Conservation (phyloP, 768 basidiomycete species). For the Ramaria sp. region DNA sequence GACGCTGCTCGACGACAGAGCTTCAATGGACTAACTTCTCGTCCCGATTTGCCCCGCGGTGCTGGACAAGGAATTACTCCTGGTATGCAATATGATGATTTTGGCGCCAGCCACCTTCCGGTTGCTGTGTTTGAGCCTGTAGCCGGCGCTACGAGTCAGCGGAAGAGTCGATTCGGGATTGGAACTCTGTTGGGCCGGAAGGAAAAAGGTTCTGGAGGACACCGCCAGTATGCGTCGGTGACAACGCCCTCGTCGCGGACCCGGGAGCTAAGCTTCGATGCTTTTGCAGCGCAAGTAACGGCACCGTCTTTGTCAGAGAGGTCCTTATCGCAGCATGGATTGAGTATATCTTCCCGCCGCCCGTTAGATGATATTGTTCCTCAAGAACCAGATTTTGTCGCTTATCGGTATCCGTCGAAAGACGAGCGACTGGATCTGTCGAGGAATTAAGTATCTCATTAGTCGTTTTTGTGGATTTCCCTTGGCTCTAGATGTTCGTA, state of each 20-base stretch:
- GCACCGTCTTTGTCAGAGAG: not conserved
- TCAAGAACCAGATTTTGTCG: slow-evolving; percentile 78
- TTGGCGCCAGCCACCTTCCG: slow-evolving; percentile 56
- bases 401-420: slow-evolving; percentile 77
- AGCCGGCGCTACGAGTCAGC: slow-evolving; percentile 28
- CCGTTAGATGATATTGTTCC: slow-evolving; percentile 70
- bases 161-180: slow-evolving; percentile 67
- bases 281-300: not conserved
- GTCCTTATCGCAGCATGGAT: slow-evolving; percentile 32
- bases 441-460: slow-evolving; percentile 23
- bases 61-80: slow-evolving; percentile 23
- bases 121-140: slow-evolving; percentile 27
- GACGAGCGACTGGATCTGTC: slow-evolving; percentile 59
- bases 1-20: slow-evolving; percentile 50
- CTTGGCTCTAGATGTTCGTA: not conserved
- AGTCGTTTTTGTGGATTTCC: not conserved
- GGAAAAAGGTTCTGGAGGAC: not conserved
- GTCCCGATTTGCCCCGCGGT: slow-evolving; percentile 34
- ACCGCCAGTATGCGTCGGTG: not conserved
- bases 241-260: not conserved
- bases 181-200: slow-evolving; percentile 45
- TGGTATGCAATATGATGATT: slow-evolving; percentile 47
- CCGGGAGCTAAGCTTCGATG: not conserved
- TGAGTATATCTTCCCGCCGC: slow-evolving; percentile 59
- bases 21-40: slow-evolving; percentile 55